Percentiles rank a stretch among this genome's conserved stretches.
Evolutionary conservation across 306 rosid genomes (phyloP).

Genomic region (Dalbergia cochinchinensis): DNA sequence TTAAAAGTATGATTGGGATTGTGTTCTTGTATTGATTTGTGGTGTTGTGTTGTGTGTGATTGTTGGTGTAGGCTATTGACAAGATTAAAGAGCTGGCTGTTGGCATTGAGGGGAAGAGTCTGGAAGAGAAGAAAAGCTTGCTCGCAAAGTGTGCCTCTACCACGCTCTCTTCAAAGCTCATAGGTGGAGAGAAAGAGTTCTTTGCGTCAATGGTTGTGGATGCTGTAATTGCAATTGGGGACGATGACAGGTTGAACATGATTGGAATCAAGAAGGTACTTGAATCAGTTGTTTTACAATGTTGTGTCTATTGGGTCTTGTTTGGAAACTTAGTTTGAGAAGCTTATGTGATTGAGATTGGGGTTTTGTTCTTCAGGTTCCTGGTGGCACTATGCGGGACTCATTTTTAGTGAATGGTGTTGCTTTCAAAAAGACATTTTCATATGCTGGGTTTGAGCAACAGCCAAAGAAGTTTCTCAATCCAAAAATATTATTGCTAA

Average conservation of each 20-base stretch:
- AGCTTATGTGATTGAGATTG: constrained; percentile 27
- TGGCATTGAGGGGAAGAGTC: constrained; percentile 96
- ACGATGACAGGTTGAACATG: constrained; percentile 94
- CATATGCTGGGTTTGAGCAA: constrained; percentile 99
- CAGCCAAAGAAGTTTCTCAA: constrained; percentile 92
- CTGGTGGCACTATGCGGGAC: constrained; percentile 97
- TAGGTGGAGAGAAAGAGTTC: constrained; percentile 97
- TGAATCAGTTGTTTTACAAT: neutral
- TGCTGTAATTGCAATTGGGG: constrained; percentile 88
- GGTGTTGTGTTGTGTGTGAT: neutral
- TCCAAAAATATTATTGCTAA: constrained; percentile 83
- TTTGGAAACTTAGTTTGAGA: constrained; percentile 16
- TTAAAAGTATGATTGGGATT: neutral
- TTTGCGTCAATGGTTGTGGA: constrained; percentile 97
- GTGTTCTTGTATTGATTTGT: constrained; percentile 9
- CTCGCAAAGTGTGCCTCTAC: constrained; percentile 97
- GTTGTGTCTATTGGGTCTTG: neutral
- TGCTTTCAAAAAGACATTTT: constrained; percentile 98
- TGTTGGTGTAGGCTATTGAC: constrained; percentile 74
- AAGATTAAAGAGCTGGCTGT: constrained; percentile 83
- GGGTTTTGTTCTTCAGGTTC: constrained; percentile 72
- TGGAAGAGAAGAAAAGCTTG: constrained; percentile 87
- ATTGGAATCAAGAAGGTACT: constrained; percentile 96
- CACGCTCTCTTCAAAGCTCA: constrained; percentile 97
- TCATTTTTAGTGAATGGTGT: constrained; percentile 96